These are phyloP conservation scores for Trichoderma simmonsii DNA, from an alignment of 2,329 filamentous ascomycete species.

Conservation along the genomic window DNA sequence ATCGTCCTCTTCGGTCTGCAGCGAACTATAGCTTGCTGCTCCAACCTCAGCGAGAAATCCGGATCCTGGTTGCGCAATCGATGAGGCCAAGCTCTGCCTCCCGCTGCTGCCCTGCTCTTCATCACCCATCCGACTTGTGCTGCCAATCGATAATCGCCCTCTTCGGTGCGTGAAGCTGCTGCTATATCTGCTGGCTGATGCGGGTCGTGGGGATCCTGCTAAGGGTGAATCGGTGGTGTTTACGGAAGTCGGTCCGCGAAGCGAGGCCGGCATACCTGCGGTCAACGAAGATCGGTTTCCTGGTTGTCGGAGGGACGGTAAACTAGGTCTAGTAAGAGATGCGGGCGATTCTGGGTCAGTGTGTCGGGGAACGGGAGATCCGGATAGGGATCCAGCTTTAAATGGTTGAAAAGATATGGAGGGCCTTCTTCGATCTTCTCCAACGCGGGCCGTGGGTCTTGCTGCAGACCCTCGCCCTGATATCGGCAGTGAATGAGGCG, in stretches of 20 bases:
- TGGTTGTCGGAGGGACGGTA: constrained; percentile 47
- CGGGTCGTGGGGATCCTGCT: constrained; percentile 74
- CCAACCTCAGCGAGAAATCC: constrained; percentile 71
- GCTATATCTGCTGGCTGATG: constrained; percentile 78
- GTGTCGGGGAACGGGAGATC: constrained; percentile 64
- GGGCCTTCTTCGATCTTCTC: constrained; percentile 63
- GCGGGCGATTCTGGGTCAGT: constrained; percentile 51
- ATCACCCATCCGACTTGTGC: constrained; percentile 62
- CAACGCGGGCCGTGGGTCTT: constrained; percentile 40
- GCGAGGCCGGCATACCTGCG: constrained; percentile 70
- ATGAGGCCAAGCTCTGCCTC: constrained; percentile 71
- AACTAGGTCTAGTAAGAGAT: constrained; percentile 49
- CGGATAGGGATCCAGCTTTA: constrained; percentile 92
- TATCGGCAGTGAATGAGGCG: constrained; percentile 54
- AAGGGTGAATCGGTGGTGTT: constrained; percentile 63
- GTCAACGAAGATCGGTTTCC: constrained; percentile 71
- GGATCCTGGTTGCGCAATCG: constrained; percentile 69
- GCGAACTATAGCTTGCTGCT: constrained; percentile 62
- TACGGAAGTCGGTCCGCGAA: constrained; percentile 58
- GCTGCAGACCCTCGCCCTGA: constrained; percentile 31
- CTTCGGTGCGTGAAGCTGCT: constrained; percentile 91
- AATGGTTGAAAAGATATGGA: constrained; percentile 94
- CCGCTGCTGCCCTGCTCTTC: constrained; percentile 78
- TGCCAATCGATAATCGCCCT: constrained; percentile 72
- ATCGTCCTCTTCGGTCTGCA: constrained; percentile 80